These are phyloP conservation scores for Pyricularia sp. DNA, from an alignment of 2,329 filamentous ascomycete genomes.

Conservation along the genomic window DNA sequence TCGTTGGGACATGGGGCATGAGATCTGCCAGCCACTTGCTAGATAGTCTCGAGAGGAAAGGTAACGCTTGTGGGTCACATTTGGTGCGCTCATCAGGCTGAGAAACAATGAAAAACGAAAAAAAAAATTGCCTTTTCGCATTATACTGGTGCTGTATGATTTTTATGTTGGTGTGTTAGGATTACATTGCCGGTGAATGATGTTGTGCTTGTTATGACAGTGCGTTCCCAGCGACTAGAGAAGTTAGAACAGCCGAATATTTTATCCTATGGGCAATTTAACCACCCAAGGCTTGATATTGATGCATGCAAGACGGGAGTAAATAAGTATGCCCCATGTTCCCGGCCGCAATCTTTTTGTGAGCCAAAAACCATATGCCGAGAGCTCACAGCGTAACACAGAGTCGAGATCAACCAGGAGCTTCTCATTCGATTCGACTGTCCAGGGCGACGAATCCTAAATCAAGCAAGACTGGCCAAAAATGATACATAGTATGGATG, in stretches of 20 bases:
- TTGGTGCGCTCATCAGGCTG: neutral
- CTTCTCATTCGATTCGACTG: neutral
- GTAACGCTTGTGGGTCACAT: neutral
- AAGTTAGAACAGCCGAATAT: neutral
- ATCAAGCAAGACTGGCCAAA: no score
- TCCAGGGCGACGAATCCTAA: no score
- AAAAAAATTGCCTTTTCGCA: neutral
- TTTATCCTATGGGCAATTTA: neutral
- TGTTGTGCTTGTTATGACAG: neutral
- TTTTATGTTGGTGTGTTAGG: no score
- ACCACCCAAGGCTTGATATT: neutral
- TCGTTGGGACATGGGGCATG: neutral
- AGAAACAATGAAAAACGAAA: neutral
- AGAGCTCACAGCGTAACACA: neutral
- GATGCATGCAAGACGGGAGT: neutral
- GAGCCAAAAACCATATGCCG: neutral
- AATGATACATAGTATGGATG: neutral
- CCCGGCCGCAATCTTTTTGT: neutral
- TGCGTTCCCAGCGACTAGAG: no score
- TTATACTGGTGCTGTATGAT: no score
- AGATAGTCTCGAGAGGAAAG: neutral
- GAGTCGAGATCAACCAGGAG: neutral
- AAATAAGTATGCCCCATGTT: neutral
- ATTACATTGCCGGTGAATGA: neutral
- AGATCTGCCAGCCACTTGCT: neutral